Evolutionary conservation across 345 rosid genomes (phyloP), one percentile per base, ranked within the genome.

Genomic region (Hibiscus tridactylites): DNA sequence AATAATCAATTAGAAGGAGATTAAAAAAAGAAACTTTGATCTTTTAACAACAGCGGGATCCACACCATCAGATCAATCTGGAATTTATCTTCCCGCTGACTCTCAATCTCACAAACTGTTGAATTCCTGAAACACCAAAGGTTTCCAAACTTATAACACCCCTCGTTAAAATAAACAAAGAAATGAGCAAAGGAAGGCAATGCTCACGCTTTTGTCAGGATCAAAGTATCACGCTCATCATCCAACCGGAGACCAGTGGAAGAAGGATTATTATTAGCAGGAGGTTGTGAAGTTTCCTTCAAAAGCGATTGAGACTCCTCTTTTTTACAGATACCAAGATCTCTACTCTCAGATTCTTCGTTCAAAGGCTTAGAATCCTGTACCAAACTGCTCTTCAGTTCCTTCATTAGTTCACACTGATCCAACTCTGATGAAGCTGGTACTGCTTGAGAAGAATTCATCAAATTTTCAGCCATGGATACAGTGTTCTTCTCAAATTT

Each of bases 1-100:
- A 13, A 47, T 16, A 31, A 37, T 21, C 10, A 9, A 17, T n/a
- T 39, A 39, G 42, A 4, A 6, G 12, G 6, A 58, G 47, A 44
- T 44, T 10, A 16, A 24, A 2, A 8, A 59, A 53, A 10, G 47
- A 52, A 50, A 7, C 10, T 74, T 35, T 1, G 1, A 44, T 29
- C 7, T 19, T 28, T 33, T 26, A 46, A 35, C 29, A 35, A 74
- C 35, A 37, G 8, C 8, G 66, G 76, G 72, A 77, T 61, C 75
- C 80, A 72, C 79, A 92, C 99, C 99, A 96, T 96, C 84, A 92
- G 94, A 92, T 96, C 99, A 89, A 96, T 96, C 83, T 85, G 92
- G 73, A 87, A 92, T 85, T 88, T 96, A 79, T 81, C 91, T 67
- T 85, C 96, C 17, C 79, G 77, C 66, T 76, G 86, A 31, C 68